phyloP scores from a whole-genome alignment of 148 eudicot species.

The Chenopodium berlandieri region DNA sequence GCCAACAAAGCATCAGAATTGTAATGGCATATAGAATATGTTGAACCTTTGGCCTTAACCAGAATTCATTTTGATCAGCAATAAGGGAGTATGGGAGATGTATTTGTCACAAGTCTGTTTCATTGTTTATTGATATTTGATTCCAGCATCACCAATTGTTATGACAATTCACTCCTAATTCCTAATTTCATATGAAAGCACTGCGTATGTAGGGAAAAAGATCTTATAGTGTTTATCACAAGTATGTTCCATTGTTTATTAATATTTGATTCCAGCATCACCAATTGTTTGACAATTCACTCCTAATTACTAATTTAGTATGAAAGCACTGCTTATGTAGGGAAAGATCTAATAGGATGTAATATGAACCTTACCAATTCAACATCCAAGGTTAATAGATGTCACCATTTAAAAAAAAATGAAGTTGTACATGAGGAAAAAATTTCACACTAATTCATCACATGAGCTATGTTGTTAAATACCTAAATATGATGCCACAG shows the following conservation, averaged over 20 bases:
- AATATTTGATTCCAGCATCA: no score
- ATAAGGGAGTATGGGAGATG: neutral
- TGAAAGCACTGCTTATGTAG: neutral
- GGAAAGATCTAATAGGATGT: neutral
- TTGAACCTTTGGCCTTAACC: neutral
- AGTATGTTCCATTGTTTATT: no score
- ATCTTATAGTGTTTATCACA: no score
- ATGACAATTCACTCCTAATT: no score
- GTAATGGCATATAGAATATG: neutral
- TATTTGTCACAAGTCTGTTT: no score
- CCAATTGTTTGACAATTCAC: no score
- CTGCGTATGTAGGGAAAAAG: no score
- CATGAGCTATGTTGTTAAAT: neutral
- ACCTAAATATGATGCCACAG: neutral
- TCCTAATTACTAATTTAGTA: neutral
- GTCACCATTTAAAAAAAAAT: neutral
- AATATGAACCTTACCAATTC: no score
- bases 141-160: no score
- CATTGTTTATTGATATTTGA: no score
- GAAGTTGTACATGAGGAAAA: neutral
- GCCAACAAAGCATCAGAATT: neutral
- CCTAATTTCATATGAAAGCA: no score
- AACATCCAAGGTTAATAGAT: neutral
- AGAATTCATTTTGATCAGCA: neutral
- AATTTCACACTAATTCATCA: neutral